Conservation (phyloP, 192 early-diverging fungal genomes). For the Backusella mclennaniae region DNA sequence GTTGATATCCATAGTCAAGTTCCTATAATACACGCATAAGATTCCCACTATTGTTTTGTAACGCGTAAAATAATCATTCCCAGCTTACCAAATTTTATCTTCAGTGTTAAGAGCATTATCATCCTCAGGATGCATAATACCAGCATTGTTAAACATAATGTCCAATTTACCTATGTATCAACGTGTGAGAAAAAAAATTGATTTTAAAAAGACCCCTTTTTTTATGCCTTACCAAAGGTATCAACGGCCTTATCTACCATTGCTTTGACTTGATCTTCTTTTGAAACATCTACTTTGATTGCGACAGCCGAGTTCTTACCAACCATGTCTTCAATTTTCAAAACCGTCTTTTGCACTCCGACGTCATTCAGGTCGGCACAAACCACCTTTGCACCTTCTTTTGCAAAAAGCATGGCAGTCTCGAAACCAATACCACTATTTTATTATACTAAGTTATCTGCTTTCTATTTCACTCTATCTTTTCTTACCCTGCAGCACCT, state of each 20-base stretch:
- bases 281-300: conserved; percentile 68
- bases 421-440: conserved; percentile 80
- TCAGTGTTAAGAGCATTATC: conserved; percentile 76
- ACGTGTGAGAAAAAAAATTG: neutral
- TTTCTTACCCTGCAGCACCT: conserved; percentile 69
- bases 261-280: conserved; percentile 67
- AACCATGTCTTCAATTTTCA: conserved; percentile 48
- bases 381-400: conserved; percentile 77
- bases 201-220: neutral
- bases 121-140: conserved; percentile 80
- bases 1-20: conserved; percentile 76
- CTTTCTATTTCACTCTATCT: neutral
- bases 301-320: conserved; percentile 53
- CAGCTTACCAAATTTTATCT: conserved; percentile 71
- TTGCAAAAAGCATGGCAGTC: conserved; percentile 69
- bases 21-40: conserved; percentile 37
- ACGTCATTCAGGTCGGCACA: conserved; percentile 73
- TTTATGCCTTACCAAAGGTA: conserved; percentile 55
- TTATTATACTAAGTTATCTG: neutral
- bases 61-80: conserved; percentile 16
- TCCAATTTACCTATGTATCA: conserved; percentile 62
- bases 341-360: conserved; percentile 51
- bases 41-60: neutral
- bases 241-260: conserved; percentile 64
- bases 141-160: conserved; percentile 87